Percentiles rank a stretch among this genome's conserved stretches.
phyloP scores from a whole-genome alignment of 2,329 filamentous ascomycete species.

The Aspergillus unguis region DNA sequence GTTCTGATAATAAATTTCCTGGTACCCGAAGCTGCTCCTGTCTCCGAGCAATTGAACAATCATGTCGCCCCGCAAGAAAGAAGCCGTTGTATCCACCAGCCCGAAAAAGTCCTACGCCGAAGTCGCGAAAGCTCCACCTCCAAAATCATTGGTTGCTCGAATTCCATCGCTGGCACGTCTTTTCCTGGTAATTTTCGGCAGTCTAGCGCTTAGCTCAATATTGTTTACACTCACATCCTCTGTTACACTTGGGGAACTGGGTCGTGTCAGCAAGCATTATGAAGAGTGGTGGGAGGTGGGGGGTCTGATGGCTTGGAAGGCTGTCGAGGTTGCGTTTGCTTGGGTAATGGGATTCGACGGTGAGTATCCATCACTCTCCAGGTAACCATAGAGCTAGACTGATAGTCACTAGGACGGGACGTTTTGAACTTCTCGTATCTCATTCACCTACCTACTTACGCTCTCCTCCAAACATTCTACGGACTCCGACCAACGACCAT shows the following conservation, averaged over 20 bases:
- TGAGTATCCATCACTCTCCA: conserved; percentile 20
- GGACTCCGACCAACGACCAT: conserved; percentile 61
- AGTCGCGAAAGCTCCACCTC: conserved; percentile 12
- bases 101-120: conserved; percentile 15
- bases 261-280: conserved; percentile 61
- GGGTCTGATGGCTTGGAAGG: conserved; percentile 55
- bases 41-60: not conserved
- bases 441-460: conserved; percentile 70
- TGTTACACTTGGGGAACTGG: conserved; percentile 63
- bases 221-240: conserved; percentile 62
- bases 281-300: conserved; percentile 62
- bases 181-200: conserved; percentile 47
- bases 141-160: conserved; percentile 21
- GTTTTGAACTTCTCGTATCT: conserved; percentile 64
- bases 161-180: conserved; percentile 42
- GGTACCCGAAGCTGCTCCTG: not conserved
- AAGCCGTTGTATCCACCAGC: conserved; percentile 12
- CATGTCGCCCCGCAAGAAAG: conserved; percentile 26
- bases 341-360: conserved; percentile 72
- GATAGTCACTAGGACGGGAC: conserved; percentile 56
- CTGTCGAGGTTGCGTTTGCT: conserved; percentile 63
- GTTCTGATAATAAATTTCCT: not conserved
- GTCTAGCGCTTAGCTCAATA: conserved; percentile 60
- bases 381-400: not conserved
- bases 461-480: conserved; percentile 77